Percentiles rank a stretch among this genome's conserved stretches.
Evolutionary conservation across 768 basidiomycete species (phyloP).

Genomic region (Mycena galopus): DNA sequence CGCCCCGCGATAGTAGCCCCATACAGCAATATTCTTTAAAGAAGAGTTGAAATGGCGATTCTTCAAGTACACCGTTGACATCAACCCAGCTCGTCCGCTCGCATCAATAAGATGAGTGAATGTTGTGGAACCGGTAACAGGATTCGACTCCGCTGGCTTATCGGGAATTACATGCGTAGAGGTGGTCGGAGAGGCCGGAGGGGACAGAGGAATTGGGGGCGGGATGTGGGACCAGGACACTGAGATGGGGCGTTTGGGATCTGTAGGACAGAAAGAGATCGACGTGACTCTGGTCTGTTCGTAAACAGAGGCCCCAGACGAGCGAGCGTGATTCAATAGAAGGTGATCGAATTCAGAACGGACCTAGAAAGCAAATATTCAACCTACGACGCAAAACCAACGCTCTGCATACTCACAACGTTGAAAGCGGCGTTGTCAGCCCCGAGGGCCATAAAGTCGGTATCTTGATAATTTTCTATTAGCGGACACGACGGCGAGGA

Average conservation of each 20-base stretch:
- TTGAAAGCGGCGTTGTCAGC: constrained; percentile 71
- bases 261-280: constrained; percentile 56
- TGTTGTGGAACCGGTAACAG: constrained; percentile 62
- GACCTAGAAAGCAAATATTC: constrained; percentile 48
- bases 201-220: constrained; percentile 55
- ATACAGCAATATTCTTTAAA: constrained; percentile 80
- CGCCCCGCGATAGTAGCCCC: constrained; percentile 80
- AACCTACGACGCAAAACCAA: background rate
- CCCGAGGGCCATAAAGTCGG: constrained; percentile 69
- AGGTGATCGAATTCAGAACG: constrained; percentile 74
- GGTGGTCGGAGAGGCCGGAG: constrained; percentile 54
- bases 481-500: background rate
- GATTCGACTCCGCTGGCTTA: constrained; percentile 20
- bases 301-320: constrained; percentile 64
- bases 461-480: constrained; percentile 55
- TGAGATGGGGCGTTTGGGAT: constrained; percentile 61
- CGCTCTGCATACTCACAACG: constrained; percentile 58
- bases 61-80: constrained; percentile 78
- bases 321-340: constrained; percentile 67
- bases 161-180: constrained; percentile 36
- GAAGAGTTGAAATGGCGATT: constrained; percentile 78
- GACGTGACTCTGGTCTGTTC: constrained; percentile 67
- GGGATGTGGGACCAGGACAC: constrained; percentile 66
- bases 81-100: constrained; percentile 77
- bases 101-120: constrained; percentile 83